Base-by-base conservation (phyloP, 2,329 filamentous ascomycete species). In the Cryphonectria parasitica region DNA sequence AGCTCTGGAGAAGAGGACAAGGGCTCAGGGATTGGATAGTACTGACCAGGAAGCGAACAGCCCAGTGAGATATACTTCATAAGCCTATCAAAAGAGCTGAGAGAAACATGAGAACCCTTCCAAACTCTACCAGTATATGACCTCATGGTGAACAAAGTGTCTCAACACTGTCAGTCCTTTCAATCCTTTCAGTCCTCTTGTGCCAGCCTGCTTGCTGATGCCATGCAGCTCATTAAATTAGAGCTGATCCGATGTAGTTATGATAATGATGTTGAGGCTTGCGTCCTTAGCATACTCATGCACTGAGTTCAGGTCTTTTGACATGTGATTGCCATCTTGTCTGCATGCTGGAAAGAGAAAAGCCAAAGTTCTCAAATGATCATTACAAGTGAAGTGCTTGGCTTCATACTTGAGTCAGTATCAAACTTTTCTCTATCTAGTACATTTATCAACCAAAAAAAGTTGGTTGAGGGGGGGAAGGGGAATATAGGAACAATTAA, bases 11-110 rank as follows among this genome's bases (percentile, higher is more conserved):
- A 65, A 52, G n/a, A 63, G 68, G 62, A 36, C 41, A 63, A 56
- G 62, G 3, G 45, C 67, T 65, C 69, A 71, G 58, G 67, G 60
- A 43, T 49, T 36, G 34, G 66, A 41, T 63, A 41, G 52, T 34
- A 52, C 63, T 67, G 66, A 45, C 63, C 63, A 58, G 67, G 67
- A 60, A 71, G n/a, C n/a, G n/a, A n/a, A n/a, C n/a, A n/a, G n/a
- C n/a, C n/a, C n/a, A n/a, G n/a, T n/a, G n/a, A 31, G 7, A 39
- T 2, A 15, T 52, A 25, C 22, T 52, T 11, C 19, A 13, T 52
- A 25, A 2, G 6, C n/a, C 8, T 52, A 22, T 52, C 11, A 25
- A 25, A 25, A 34, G 11, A 52, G n/a, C 52, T 11, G 8, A n/a
- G 13, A 54, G 52, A 54, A 25, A 25, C 52, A 25, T 11, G n/a